Evolutionary conservation across 2,329 filamentous ascomycete genomes (phyloP), one percentile per base, ranked within the genome.

Genomic region (Pleoardoris graminearum): DNA sequence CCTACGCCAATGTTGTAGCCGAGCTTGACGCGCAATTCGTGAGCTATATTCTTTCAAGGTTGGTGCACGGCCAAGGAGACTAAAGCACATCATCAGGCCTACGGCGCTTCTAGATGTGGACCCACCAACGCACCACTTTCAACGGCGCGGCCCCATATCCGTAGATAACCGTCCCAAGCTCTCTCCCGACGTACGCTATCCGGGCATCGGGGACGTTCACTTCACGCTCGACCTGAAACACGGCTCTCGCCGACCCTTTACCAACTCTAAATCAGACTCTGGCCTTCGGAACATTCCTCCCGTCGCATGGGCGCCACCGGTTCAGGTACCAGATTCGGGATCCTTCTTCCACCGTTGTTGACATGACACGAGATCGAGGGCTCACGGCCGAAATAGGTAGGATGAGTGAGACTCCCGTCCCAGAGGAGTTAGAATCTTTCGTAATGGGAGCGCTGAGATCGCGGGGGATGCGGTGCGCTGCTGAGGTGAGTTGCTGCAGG

Each of bases 141-240:
- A n/a, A n/a, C n/a, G n/a, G n/a, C n/a, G n/a, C 30, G 10, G 30
- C 30, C 3, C 30, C 30, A 4, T 4, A 14, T 10, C 41, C 41
- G 30, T 45, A 23, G 17, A 19, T 45, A 45, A n/a, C 27, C 42
- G 42, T 45, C 17, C n/a, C n/a, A n/a, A n/a, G n/a, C n/a, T n/a
- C 19, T 39, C 10, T 23, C 11, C 21, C 8, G 23, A 36, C 7
- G 7, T 16, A 45, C 16, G 16, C 17, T 17, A 25, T 16, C 14
- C 44, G 44, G 44, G 37, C 44, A 38, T 47, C 33, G 44, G 44
- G 44, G 32, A 47, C 23, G 44, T 47, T 37, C 44, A n/a, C 17
- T 21, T 37, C 44, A n/a, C 17, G 14, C n/a, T n/a, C 14, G 23
- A 47, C 22, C 33, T 47, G 44, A 47, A 47, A 47, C 44, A 27